Conservation (phyloP, 371 early-diverging fungal genomes). For the Fennellomyces sp. region DNA sequence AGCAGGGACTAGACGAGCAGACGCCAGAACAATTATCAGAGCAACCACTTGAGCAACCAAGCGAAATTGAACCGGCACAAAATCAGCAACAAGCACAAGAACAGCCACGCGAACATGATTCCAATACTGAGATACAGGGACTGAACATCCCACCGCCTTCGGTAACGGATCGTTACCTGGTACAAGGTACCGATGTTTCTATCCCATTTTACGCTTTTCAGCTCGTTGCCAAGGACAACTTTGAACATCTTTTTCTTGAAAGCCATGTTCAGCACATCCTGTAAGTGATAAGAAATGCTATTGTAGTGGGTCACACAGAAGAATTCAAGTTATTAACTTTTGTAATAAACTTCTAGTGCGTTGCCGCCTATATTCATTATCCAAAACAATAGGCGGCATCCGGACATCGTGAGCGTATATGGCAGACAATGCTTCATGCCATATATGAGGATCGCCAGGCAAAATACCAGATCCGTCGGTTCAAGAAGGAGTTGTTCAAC, state of each 20-base stretch:
- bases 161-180: background rate
- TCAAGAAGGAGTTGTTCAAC: too few species aligned
- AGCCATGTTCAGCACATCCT: background rate
- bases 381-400: background rate
- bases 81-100: too few species aligned
- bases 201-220: background rate
- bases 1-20: too few species aligned
- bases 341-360: background rate
- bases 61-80: too few species aligned
- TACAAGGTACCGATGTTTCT: background rate
- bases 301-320: too few species aligned
- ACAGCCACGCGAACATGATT: too few species aligned
- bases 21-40: too few species aligned
- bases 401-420: background rate
- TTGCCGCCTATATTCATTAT: background rate
- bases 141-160: too few species aligned
- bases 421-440: background rate
- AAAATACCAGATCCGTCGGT: too few species aligned
- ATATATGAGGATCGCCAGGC: background rate
- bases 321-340: background rate
- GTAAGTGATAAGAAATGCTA: conserved; percentile 7
- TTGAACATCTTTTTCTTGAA: background rate
- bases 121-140: too few species aligned
- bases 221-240: background rate
- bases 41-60: too few species aligned